A percentile compares a stretch with the other conserved stretches of the same genome.
Conservation (phyloP, 108 stramenopile species). For the Nitzschia sp. region DNA sequence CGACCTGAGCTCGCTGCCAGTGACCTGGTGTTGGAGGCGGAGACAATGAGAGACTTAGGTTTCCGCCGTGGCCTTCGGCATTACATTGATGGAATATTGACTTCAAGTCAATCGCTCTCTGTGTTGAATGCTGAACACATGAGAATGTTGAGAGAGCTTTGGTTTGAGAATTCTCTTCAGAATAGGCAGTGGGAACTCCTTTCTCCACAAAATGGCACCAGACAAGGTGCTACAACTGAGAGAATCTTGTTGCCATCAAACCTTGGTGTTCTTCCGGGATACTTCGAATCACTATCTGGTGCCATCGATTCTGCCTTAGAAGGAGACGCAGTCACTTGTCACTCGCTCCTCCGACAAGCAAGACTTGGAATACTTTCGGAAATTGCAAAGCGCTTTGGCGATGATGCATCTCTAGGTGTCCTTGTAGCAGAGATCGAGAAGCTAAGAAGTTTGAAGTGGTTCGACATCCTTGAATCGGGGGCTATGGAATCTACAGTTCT, state of each 20-base stretch:
- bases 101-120: neutral
- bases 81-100: constrained; percentile 29
- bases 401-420: constrained; percentile 5
- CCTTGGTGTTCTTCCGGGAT: constrained; percentile 6
- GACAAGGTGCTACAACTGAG: neutral
- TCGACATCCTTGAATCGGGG: neutral
- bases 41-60: constrained; percentile 21
- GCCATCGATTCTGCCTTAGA: constrained; percentile 20
- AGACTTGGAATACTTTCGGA: constrained; percentile 15
- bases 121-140: neutral
- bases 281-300: constrained; percentile 19
- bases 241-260: too few relatives aligned
- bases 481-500: too few relatives aligned
- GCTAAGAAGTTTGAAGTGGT: constrained; percentile 18
- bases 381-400: constrained; percentile 11
- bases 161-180: constrained; percentile 61
- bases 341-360: constrained; percentile 3
- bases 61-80: constrained; percentile 7
- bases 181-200: constrained; percentile 20
- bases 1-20: too few relatives aligned
- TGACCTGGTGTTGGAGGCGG: neutral
- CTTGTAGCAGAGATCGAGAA: constrained; percentile 24
- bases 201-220: neutral
- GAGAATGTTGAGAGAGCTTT: constrained; percentile 45
- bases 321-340: constrained; percentile 17